Evolutionary conservation across 345 rosid species (phyloP).

Genomic region (Rhodomyrtus tomentosa): DNA sequence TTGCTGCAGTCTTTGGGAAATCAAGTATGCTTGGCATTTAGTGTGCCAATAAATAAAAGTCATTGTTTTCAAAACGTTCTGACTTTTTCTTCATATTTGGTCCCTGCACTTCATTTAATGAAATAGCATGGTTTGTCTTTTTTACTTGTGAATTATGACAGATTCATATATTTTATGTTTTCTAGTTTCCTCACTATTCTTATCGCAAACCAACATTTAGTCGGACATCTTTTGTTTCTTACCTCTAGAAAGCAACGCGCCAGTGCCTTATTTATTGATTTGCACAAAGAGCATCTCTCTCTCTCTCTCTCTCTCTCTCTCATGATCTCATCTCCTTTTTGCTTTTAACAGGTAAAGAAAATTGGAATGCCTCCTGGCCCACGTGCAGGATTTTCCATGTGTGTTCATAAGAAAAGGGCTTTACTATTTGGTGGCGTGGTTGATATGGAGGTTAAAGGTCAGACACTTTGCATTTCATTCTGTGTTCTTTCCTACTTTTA

Average conservation of each 20-base stretch:
- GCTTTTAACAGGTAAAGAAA: constrained; percentile 58
- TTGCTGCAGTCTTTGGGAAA: background rate
- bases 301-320: background rate
- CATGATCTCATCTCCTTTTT: background rate
- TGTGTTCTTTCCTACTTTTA: background rate
- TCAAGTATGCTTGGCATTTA: background rate
- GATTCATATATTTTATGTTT: background rate
- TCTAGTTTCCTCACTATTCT: background rate
- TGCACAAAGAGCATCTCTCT: background rate
- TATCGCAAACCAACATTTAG: background rate
- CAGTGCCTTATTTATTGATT: background rate
- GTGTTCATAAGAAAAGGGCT: constrained; percentile 95
- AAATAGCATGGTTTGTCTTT: background rate
- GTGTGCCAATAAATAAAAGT: background rate
- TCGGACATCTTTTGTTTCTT: background rate
- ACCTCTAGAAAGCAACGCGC: background rate
- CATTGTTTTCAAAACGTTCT: background rate
- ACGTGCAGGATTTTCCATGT: constrained; percentile 86
- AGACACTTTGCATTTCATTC: constrained; percentile 4
- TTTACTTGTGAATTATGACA: background rate
- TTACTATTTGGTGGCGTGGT: constrained; percentile 92
- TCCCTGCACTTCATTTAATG: background rate
- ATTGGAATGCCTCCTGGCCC: constrained; percentile 96
- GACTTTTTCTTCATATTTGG: background rate
- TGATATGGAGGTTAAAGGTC: constrained; percentile 93